These are phyloP conservation scores for Epichloe aotearoae DNA, from an alignment of 2,329 filamentous ascomycete genomes.

Conservation along the genomic window DNA sequence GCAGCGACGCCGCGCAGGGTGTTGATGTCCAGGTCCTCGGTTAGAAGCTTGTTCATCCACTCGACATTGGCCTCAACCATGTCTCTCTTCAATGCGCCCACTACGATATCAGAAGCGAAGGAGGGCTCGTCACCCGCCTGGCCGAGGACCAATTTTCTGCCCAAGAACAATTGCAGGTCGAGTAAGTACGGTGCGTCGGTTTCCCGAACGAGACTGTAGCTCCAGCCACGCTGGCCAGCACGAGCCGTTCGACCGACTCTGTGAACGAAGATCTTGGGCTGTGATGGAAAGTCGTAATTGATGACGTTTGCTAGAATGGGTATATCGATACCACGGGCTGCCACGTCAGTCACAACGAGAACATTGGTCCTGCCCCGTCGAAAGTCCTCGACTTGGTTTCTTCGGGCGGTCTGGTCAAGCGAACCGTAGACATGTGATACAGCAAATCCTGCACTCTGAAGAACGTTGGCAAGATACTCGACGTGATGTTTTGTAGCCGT, in stretches of 20 bases:
- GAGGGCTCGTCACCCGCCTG: constrained; percentile 49
- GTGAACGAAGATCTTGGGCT: constrained; percentile 94
- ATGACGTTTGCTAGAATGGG: constrained; percentile 92
- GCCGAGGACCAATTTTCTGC: constrained; percentile 68
- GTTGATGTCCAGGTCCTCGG: constrained; percentile 61
- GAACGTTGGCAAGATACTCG: constrained; percentile 74
- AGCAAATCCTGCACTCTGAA: constrained; percentile 71
- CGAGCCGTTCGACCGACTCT: constrained; percentile 90
- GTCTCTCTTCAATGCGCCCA: constrained; percentile 63
- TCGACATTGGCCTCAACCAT: constrained; percentile 65
- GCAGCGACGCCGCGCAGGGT: constrained; percentile 58
- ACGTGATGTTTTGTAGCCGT: constrained; percentile 94
- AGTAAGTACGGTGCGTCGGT: constrained; percentile 83
- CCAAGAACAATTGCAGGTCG: constrained; percentile 87
- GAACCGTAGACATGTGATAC: constrained; percentile 93
- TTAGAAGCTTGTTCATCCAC: constrained; percentile 67
- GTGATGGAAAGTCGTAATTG: constrained; percentile 95
- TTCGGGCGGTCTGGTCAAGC: constrained; percentile 83
- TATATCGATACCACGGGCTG: constrained; percentile 94
- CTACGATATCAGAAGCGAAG: constrained; percentile 71
- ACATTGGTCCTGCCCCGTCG: constrained; percentile 75
- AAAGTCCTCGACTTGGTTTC: constrained; percentile 85
- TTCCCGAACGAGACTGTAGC: constrained; percentile 82
- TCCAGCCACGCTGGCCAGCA: constrained; percentile 87
- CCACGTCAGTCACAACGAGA: constrained; percentile 90